Evolutionary conservation across 768 basidiomycete genomes (phyloP), one percentile per base, ranked within the genome.

Genomic region (Tylopilus sp.): DNA sequence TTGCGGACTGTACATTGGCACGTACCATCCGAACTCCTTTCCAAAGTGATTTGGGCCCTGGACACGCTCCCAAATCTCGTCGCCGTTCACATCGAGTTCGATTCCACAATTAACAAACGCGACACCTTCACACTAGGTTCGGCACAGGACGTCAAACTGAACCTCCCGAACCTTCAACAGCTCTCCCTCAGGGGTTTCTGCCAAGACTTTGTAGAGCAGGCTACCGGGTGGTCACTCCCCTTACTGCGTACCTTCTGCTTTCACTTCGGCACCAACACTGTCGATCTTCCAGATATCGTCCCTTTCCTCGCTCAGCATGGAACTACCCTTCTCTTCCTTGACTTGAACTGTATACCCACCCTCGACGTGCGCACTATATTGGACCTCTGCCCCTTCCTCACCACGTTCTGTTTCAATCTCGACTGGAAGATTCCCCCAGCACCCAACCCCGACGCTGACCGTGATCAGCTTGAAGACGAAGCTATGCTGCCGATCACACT

Each of bases 31-130:
- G 73, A 78, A 18, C 73, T 78, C 0, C 67, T 86, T 2, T 72
- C 82, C 12, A 86, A 85, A 60, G 76, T 87, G 5, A 88, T 89
- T 40, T 86, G 84, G 83, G 81, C 85, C 6, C 71, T 91, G 2
- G 79, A 81, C 48, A 75, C 79, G 1, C 75, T 91, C 5, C 81
- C 81, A 1, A 67, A 68, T 46, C 70, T 91, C 36, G 69, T 79
- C 8, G 77, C 80, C 3, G 75, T 78, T 3, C 79, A 81, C 56
- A 73, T 91, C 51, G 74, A 80, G 25, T 78, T 87, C 39, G 60
- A 59, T 3, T 21, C 40, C 0, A 50, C 66, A 11, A 36, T 59
- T 35, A 52, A 53, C 30, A 73, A 73, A 35, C 56, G 72, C n/a
- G 80, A 82, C 25, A 67, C 67, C 13, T 70, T 80, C 35, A 73